A percentile compares a stretch with the other conserved stretches of the same genome.
These are phyloP conservation scores for Blastobotrys petasosporus DNA, from an alignment of 1,139 yeast species.

Conservation along the genomic window DNA sequence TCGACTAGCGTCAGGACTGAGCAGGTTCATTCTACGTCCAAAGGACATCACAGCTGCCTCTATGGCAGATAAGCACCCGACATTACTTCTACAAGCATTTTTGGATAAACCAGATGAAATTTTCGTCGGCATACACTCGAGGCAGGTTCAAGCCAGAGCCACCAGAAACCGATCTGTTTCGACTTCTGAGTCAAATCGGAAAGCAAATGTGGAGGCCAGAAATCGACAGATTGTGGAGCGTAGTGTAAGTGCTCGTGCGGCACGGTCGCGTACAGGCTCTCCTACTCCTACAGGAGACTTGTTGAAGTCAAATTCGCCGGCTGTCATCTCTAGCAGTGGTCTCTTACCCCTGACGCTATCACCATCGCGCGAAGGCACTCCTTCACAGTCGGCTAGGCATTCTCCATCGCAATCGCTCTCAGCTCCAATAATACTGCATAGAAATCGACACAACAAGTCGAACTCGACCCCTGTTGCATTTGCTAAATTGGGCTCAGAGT, in stretches of 20 bases:
- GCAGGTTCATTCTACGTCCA: constrained; percentile 32
- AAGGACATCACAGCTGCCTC: constrained; percentile 29
- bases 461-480: constrained; percentile 14
- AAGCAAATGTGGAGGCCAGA: constrained; percentile 29
- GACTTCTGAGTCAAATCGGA: constrained; percentile 27
- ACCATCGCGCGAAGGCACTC: constrained; percentile 16
- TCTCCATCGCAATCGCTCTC: too few species aligned
- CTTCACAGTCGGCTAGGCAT: constrained; percentile 6
- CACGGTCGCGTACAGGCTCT: constrained; percentile 19
- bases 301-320: constrained; percentile 1
- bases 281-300: constrained; percentile 12
- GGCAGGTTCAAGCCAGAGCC: constrained; percentile 13
- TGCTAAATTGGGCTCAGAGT: too few species aligned
- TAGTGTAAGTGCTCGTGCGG: constrained; percentile 12
- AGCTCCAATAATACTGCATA: too few species aligned
- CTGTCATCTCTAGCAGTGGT: constrained; percentile 17
- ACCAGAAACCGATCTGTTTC: constrained; percentile 25
- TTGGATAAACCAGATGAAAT: constrained; percentile 22
- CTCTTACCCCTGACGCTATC: constrained; percentile 24
- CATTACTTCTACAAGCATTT: constrained; percentile 25
- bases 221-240: constrained; percentile 26
- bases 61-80: constrained; percentile 32
- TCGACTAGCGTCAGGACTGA: constrained; percentile 12
- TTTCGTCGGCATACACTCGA: constrained; percentile 22
- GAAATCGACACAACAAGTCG: constrained; percentile 15